Conservation (phyloP, 805 yeast species). For the Pachysolen tannophilus region DNA sequence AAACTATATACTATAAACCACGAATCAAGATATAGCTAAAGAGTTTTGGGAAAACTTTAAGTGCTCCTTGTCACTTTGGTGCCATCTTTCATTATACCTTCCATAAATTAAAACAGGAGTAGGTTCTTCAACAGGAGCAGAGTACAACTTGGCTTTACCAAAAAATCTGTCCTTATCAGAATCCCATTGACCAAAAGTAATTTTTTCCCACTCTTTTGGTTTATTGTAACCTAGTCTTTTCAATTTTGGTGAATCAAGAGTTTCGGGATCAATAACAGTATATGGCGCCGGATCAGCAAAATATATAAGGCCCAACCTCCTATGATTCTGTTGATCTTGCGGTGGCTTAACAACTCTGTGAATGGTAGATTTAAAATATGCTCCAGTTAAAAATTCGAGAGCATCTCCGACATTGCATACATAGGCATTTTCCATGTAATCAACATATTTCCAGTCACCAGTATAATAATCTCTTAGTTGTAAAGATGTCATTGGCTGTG, state of each 20-base stretch:
- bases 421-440: constrained; percentile 28
- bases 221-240: constrained; percentile 23
- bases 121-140: constrained; percentile 28
- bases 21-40: too few species aligned
- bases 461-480: constrained; percentile 30
- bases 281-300: constrained; percentile 31
- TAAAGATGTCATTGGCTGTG: constrained; percentile 32
- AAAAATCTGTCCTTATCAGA: constrained; percentile 38
- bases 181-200: constrained; percentile 35
- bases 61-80: constrained; percentile 22
- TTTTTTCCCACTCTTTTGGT: constrained; percentile 26
- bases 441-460: constrained; percentile 31
- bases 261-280: constrained; percentile 34
- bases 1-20: too few species aligned
- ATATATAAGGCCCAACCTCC: constrained; percentile 33
- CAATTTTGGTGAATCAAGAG: constrained; percentile 29
- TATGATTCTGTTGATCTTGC: constrained; percentile 26
- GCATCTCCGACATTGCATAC: constrained; percentile 35
- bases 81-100: constrained; percentile 36
- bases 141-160: constrained; percentile 30
- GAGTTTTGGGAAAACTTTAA: too few species aligned
- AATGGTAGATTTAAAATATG: constrained; percentile 36
- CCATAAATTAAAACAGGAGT: constrained; percentile 30
- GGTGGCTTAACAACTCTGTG: constrained; percentile 44
- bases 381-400: constrained; percentile 34